phyloP scores from a whole-genome alignment of 1,139 yeast genomes.

The Nakaseomyces glabratus region DNA sequence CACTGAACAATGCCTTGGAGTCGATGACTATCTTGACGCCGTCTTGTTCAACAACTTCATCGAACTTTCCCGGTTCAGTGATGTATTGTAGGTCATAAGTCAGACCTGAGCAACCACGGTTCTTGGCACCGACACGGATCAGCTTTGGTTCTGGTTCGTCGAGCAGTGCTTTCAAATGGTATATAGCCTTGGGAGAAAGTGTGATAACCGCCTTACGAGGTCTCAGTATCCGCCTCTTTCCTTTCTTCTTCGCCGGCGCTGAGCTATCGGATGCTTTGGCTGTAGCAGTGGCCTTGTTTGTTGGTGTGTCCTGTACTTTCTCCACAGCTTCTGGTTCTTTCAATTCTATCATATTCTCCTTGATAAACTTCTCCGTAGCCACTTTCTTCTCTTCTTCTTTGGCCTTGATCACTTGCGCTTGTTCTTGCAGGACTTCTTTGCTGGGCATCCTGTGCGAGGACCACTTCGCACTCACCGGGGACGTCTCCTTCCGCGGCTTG shows the following conservation, averaged over 20 bases:
- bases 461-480: conserved; percentile 1
- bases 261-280: not conserved
- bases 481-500: not conserved
- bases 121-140: conserved; percentile 87
- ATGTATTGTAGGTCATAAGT: conserved; percentile 89
- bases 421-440: conserved; percentile 1
- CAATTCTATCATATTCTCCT: conserved; percentile 4
- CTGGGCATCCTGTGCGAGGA: conserved; percentile 5
- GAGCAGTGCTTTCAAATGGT: conserved; percentile 56
- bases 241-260: conserved; percentile 35
- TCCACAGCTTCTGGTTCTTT: not conserved
- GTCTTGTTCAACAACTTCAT: conserved; percentile 85
- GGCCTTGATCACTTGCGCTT: conserved; percentile 1
- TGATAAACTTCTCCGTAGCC: conserved; percentile 4
- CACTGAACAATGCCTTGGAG: conserved; percentile 89
- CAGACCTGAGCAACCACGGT: conserved; percentile 93
- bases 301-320: not conserved
- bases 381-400: conserved; percentile 4
- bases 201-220: conserved; percentile 88
- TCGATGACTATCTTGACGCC: conserved; percentile 90
- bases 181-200: conserved; percentile 62
- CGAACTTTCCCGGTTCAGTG: conserved; percentile 81
- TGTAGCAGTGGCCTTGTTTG: conserved; percentile 1
- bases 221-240: conserved; percentile 45
- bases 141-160: conserved; percentile 81